phyloP scores from a whole-genome alignment of 768 basidiomycete genomes.

The Agaricus sinodeliciosus region DNA sequence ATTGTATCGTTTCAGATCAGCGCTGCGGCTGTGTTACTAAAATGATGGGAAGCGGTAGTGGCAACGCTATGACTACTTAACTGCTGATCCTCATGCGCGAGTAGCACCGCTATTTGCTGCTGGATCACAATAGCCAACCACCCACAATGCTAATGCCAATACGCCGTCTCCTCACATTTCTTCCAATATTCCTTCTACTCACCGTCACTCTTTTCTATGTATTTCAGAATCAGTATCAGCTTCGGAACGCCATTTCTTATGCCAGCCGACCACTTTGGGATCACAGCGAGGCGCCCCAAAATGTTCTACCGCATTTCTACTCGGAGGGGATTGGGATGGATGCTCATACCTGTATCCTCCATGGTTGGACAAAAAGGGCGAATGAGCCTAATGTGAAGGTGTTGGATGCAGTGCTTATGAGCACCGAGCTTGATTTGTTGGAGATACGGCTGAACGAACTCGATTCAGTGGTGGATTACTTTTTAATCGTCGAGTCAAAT shows the following conservation, averaged over 20 bases:
- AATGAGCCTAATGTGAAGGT: constrained; percentile 32
- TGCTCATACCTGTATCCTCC: constrained; percentile 38
- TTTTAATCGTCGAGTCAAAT: constrained; percentile 58
- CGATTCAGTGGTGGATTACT: constrained; percentile 46
- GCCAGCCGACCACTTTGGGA: constrained; percentile 60
- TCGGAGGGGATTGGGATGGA: constrained; percentile 44
- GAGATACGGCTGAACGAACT: constrained; percentile 61
- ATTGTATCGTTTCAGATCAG: no score
- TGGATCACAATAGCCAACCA: constrained; percentile 4
- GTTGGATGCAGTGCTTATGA: constrained; percentile 54
- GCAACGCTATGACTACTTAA: background rate
- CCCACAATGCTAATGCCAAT: constrained; percentile 16
- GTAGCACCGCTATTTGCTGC: constrained; percentile 12
- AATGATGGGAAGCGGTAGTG: background rate
- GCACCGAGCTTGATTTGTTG: constrained; percentile 56
- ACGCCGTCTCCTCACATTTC: constrained; percentile 23
- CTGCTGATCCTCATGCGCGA: background rate
- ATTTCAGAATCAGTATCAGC: constrained; percentile 39
- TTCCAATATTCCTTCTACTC: constrained; percentile 27
- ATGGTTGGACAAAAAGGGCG: constrained; percentile 44
- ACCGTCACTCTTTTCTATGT: constrained; percentile 26
- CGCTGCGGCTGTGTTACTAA: constrained; percentile 1
- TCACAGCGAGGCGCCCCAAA: constrained; percentile 36
- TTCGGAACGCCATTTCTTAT: constrained; percentile 46
- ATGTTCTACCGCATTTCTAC: constrained; percentile 49